A percentile compares a stretch with the other conserved stretches of the same genome.
These are phyloP conservation scores for Solanum peruvianum DNA, from an alignment of 257 asterid genomes.

Conservation along the genomic window DNA sequence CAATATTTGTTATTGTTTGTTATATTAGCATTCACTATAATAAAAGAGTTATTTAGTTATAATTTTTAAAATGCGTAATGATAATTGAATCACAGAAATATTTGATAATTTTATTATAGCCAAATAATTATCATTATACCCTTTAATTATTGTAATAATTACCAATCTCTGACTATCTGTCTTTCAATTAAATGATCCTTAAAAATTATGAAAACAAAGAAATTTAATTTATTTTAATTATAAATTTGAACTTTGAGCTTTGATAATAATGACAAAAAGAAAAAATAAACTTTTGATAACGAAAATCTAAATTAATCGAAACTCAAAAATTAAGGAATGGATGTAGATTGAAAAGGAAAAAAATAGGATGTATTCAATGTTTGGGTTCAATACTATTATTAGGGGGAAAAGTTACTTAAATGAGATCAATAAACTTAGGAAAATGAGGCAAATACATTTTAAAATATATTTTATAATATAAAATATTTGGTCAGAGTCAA, in stretches of 20 bases:
- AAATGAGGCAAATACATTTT: background rate
- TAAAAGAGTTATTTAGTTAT: background rate
- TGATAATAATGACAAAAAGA: background rate
- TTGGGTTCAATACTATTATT: background rate
- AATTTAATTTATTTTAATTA: background rate
- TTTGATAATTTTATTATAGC: background rate
- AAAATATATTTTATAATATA: background rate
- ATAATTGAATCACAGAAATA: no score
- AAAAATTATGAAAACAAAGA: background rate
- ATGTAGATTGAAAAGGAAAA: background rate
- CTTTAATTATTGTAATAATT: background rate
- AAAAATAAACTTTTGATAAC: background rate
- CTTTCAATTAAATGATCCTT: background rate
- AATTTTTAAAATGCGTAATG: background rate
- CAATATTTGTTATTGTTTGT: background rate
- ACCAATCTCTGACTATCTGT: background rate
- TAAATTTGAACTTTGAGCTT: background rate
- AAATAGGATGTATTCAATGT: background rate
- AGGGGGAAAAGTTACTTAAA: background rate
- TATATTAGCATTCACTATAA: background rate
- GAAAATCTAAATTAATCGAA: fast-evolving
- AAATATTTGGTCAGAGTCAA: background rate
- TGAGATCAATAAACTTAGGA: background rate
- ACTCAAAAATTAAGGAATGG: fast-evolving
- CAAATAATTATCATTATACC: background rate